A percentile compares a stretch with the other conserved stretches of the same genome.
Conservation (phyloP, 2,329 filamentous ascomycete genomes). For the Rhynchosporium secalis region DNA sequence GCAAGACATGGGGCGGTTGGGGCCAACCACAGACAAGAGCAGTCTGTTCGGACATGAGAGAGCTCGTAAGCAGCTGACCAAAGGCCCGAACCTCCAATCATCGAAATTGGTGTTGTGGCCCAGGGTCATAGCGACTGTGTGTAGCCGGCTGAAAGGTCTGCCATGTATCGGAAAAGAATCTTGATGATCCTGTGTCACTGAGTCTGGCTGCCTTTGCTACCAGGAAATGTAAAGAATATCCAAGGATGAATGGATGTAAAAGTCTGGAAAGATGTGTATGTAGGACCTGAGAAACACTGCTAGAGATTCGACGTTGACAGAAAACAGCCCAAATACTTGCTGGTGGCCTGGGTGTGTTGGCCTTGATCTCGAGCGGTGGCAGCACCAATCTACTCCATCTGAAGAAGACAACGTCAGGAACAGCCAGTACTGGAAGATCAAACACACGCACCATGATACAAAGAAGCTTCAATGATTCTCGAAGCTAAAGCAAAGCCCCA, state of each 20-base stretch:
- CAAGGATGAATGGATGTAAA: constrained; percentile 20
- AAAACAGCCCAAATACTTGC: constrained; percentile 18
- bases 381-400: constrained; percentile 4
- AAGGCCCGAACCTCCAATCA: constrained; percentile 19
- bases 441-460: constrained; percentile 14
- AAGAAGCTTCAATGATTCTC: constrained; percentile 21
- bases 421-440: not conserved
- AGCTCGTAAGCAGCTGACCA: constrained; percentile 15
- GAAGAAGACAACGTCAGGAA: not conserved
- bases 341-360: constrained; percentile 1
- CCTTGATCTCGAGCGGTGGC: not conserved
- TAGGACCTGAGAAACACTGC: constrained; percentile 22
- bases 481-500: constrained; percentile 22
- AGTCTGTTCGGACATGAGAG: constrained; percentile 20
- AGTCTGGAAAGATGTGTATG: constrained; percentile 15
- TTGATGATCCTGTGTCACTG: not conserved
- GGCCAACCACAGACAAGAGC: constrained; percentile 16
- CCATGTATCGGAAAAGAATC: constrained; percentile 15
- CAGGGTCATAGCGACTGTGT: constrained; percentile 22
- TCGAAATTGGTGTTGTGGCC: constrained; percentile 9
- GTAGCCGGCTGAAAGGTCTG: constrained; percentile 17
- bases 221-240: constrained; percentile 25
- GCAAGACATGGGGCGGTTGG: constrained; percentile 13
- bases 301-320: constrained; percentile 22
- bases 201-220: not conserved